Percentiles rank a stretch among this genome's conserved stretches.
phyloP scores from a whole-genome alignment of 176 grass and related monocot species.

The Aegilops longissima region DNA sequence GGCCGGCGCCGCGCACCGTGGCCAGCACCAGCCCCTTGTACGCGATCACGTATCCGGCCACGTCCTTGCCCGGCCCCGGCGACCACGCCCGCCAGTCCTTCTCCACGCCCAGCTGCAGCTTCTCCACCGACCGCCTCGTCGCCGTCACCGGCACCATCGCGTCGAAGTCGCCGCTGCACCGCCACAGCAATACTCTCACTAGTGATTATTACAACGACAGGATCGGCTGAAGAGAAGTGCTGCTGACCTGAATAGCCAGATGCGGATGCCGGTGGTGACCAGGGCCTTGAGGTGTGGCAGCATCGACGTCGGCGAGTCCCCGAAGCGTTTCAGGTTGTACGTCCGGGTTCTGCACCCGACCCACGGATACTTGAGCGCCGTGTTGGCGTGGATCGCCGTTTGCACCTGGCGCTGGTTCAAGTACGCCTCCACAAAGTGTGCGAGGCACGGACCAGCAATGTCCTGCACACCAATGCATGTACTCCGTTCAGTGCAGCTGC shows the following conservation, averaged over 20 bases:
- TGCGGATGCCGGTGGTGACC: slow-evolving; percentile 28
- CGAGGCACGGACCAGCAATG: slow-evolving; percentile 33
- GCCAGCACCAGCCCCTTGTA: slow-evolving; percentile 49
- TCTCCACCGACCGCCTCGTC: slow-evolving; percentile 42
- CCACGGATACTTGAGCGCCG: slow-evolving; percentile 27
- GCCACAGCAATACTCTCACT: not conserved
- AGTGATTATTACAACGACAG: no score
- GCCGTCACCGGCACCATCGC: slow-evolving; percentile 54
- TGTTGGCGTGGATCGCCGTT: slow-evolving; percentile 32
- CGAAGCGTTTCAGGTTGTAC: slow-evolving; percentile 29
- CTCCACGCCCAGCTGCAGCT: slow-evolving; percentile 32
- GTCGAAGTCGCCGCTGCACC: slow-evolving; percentile 58
- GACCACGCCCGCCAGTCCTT: slow-evolving; percentile 61
- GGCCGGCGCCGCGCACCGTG: slow-evolving; percentile 60
- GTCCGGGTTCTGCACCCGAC: slow-evolving; percentile 30
- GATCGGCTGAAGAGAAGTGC: no score
- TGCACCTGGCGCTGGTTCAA: slow-evolving; percentile 43
- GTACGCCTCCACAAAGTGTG: slow-evolving; percentile 40
- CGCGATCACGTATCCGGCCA: slow-evolving; percentile 54
- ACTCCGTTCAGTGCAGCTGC: not conserved
- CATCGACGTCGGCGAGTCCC: slow-evolving; percentile 41
- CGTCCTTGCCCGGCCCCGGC: slow-evolving; percentile 19
- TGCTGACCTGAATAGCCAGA: slow-evolving; percentile 47
- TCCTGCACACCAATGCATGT: not conserved
- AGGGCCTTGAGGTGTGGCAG: slow-evolving; percentile 39